Evolutionary conservation across 1,284 basidiomycete species (phyloP), one percentile per base, ranked within the genome.

Genomic region (Heterobasidion parviporum): DNA sequence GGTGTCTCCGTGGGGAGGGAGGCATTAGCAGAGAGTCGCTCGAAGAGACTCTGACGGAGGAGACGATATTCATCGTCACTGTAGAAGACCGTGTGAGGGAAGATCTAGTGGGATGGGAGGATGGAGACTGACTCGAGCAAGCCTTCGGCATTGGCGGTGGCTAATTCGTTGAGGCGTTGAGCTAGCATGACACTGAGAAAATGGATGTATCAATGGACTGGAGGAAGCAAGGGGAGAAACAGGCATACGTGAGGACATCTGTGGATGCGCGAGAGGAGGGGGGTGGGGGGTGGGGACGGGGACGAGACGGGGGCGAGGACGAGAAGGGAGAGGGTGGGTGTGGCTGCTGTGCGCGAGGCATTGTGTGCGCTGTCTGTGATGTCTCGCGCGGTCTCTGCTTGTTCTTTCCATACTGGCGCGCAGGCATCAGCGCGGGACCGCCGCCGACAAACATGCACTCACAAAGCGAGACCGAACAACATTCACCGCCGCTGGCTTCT

Each of bases 1-100:
- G 85, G 74, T 12, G 67, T 65, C 67, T 89, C 87, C 47, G 75
- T 72, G 16, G 87, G 85, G 16, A 87, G 73, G 7, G 73, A 63
- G 34, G 79, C 72, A 59, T 71, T 77, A 57, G 73, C 78, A 15
- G 85, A 76, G 61, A 87, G 81, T 55, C 87, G 79, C 64, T 89
- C 85, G 60, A 90, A 90, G 47, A 90, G 71, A 63, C 82, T 87
- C 66, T 88, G 85, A 41, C 87, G 81, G 8, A 90, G 74, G 47
- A 89, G 68, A 54, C 87, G 82, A 66, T 89, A 89, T 65, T 89
- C 87, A 62, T 89, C 86, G 65, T 89, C 85, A 65, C 87, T 89
- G 64, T n/a, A 57, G 54, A 33, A 26, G 8, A 8, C 16, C 32
- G 18, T 45, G 50, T 52, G 54, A 35, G 38, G 7, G 49, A 50